Conservation (phyloP, 202 grass and related monocot genomes). For the Musa balbisiana region DNA sequence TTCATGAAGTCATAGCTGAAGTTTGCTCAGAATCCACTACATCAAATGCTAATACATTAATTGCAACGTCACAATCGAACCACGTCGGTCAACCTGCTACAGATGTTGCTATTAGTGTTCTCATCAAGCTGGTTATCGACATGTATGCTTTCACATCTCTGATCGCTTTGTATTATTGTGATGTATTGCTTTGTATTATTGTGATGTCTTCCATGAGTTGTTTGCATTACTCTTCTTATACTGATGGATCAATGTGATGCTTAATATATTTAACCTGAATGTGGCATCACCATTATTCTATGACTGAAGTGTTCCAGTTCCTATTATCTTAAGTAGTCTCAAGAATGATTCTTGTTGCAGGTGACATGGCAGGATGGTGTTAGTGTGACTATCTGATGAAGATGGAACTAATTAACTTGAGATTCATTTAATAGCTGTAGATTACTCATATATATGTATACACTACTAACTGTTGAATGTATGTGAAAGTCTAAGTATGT, state of each 20-base stretch:
- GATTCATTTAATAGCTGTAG: background rate
- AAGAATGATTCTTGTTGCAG: too few species aligned
- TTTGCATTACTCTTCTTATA: background rate
- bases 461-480: background rate
- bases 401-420: background rate
- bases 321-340: too few species aligned
- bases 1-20: constrained; percentile 95
- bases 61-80: constrained; percentile 52
- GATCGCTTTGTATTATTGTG: background rate
- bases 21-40: constrained; percentile 72
- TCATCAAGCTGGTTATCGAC: constrained; percentile 98
- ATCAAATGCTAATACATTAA: constrained; percentile 44
- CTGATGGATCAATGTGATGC: background rate
- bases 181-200: background rate
- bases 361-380: background rate
- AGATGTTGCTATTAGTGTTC: constrained; percentile 93
- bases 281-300: background rate
- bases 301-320: background rate
- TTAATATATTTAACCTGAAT: background rate
- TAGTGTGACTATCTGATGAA: background rate
- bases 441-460: background rate
- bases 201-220: background rate
- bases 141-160: constrained; percentile 46
- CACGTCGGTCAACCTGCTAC: constrained; percentile 69
- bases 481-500: background rate